phyloP scores from a whole-genome alignment of 1,284 basidiomycete genomes.

The Ceratobasidium sp. region DNA sequence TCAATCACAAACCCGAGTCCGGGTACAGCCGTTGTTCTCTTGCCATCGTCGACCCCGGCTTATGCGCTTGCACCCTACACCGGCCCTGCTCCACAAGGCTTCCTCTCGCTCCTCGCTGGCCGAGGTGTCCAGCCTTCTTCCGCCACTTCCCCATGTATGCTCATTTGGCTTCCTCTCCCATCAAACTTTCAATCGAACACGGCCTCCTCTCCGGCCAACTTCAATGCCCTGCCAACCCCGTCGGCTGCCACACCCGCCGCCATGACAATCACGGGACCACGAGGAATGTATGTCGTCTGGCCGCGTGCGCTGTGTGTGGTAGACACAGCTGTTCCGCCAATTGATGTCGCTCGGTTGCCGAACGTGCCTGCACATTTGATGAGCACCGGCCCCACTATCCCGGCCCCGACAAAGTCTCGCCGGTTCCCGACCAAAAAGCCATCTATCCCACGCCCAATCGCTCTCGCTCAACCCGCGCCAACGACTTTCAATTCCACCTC shows the following conservation, averaged over 20 bases:
- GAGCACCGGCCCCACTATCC: not conserved
- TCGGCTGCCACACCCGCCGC: constrained; percentile 32
- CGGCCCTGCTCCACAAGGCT: constrained; percentile 29
- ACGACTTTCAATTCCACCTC: not conserved
- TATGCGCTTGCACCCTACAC: constrained; percentile 29
- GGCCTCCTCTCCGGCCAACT: constrained; percentile 10
- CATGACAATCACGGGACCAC: constrained; percentile 32
- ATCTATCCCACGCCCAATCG: constrained; percentile 1
- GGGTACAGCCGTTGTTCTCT: constrained; percentile 9
- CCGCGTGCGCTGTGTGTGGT: constrained; percentile 28
- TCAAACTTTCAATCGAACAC: not conserved
- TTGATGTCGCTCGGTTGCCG: constrained; percentile 20
- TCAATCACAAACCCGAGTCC: not conserved
- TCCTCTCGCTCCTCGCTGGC: constrained; percentile 28
- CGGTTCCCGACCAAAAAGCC: constrained; percentile 19
- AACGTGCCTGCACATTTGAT: constrained; percentile 3
- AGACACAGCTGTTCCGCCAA: not conserved
- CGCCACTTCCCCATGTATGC: constrained; percentile 12
- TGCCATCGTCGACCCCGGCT: constrained; percentile 19
- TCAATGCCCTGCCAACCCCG: constrained; percentile 24
- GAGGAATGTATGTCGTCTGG: constrained; percentile 36
- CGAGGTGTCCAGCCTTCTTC: constrained; percentile 34
- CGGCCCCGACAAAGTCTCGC: constrained; percentile 1
- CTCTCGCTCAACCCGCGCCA: constrained; percentile 11
- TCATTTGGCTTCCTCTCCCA: constrained; percentile 33